A percentile compares a stretch with the other conserved stretches of the same genome.
Evolutionary conservation across 1,284 basidiomycete genomes (phyloP).

Genomic region (Cutaneotrichosporon sp.): DNA sequence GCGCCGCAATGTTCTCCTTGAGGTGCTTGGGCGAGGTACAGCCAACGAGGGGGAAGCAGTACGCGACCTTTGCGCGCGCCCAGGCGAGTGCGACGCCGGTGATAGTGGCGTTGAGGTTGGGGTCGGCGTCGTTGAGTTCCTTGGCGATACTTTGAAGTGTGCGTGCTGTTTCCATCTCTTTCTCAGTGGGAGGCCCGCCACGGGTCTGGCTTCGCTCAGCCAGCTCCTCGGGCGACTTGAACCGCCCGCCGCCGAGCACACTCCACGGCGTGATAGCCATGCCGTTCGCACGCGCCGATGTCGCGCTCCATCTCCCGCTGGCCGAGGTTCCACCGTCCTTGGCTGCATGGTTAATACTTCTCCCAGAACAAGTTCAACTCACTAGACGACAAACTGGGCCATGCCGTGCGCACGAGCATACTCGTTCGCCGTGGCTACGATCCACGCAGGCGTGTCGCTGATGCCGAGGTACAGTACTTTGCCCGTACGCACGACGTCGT

Average conservation of each 20-base stretch:
- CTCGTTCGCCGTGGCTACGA: constrained; percentile 54
- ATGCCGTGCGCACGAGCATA: constrained; percentile 53
- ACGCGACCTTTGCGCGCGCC: neutral
- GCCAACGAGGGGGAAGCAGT: too few species aligned
- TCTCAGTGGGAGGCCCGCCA: constrained; percentile 28
- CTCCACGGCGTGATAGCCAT: too few species aligned
- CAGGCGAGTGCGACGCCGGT: neutral
- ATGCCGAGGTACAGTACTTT: constrained; percentile 50
- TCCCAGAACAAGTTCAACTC: neutral
- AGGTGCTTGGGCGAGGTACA: too few species aligned
- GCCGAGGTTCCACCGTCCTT: constrained; percentile 54
- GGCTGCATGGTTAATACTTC: constrained; percentile 18
- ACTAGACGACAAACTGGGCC: constrained; percentile 56
- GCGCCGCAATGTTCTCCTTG: neutral
- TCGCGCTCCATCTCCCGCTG: constrained; percentile 56
- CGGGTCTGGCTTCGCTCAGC: too few species aligned
- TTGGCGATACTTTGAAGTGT: too few species aligned
- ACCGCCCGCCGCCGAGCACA: too few species aligned
- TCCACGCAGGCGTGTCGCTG: constrained; percentile 55
- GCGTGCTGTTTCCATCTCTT: constrained; percentile 12
- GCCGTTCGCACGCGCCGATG: constrained; percentile 57
- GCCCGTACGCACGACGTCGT: constrained; percentile 43
- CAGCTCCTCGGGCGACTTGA: too few species aligned
- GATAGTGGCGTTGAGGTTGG: too few species aligned
- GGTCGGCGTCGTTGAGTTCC: too few species aligned